Base-by-base conservation (phyloP, 2,329 filamentous ascomycete species). In the Ophiocordyceps camponoti-rufipedis region DNA sequence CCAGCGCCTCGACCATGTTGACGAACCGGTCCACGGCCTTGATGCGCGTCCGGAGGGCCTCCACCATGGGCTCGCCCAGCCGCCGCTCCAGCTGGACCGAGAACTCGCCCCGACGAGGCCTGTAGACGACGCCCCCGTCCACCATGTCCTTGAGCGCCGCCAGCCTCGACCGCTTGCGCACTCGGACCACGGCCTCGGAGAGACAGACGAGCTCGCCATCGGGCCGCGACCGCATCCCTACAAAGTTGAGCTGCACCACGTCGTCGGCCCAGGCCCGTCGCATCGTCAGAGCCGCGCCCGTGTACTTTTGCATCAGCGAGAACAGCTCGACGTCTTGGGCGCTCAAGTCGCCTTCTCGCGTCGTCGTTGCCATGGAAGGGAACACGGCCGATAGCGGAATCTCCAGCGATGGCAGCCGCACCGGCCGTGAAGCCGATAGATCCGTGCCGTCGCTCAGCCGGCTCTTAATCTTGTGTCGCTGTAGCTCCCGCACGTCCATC, bases 1-100 rank as follows among this genome's bases (percentile, higher is more conserved):
- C 67, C 49, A 88, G 72, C 1, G 80, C 76, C 41, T 78, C 72
- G 28, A 86, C 67, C 54, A 84, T 85, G 41, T 73, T 72, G 38
- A 85, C 78, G 28, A 91, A 69, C 18, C 80, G 74, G 54, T 83
- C 76, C 47, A 91, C 74, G 12, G 78, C 74, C 51, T 75, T 71
- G 42, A 87, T 65, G 28, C 78, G 71, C 44, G 70, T 65, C 49
- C 69, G 65, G 18, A 87, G 66, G n/a, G 68, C 63, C 4, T 71
- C 67, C 4, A 85, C 59, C 13, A 81, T 68, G 1, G 77, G 67
- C 41, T 67, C 63, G 18, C 79, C 79, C 42, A 81, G 71, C 2
- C 66, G 62, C 1, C 75, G 71, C 10, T 71, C 68, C 35, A 85
- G 63, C 8, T 71, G 67, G 45, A 86, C 64, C 14, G 70, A 70